Conservation (phyloP, 176 grass and related monocot genomes). For the Musa beccarii region DNA sequence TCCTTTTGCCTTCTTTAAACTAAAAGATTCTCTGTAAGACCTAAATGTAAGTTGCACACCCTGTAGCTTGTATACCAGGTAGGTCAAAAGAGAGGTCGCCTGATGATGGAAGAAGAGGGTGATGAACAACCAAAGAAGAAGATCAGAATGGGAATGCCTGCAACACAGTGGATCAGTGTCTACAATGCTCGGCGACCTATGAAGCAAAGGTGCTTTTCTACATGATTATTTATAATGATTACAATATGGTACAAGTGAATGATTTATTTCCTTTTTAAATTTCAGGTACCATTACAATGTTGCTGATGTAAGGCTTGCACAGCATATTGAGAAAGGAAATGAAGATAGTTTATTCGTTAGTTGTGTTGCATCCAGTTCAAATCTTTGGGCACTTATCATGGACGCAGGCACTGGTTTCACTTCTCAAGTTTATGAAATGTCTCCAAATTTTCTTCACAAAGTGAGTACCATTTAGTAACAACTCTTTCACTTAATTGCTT, state of each 20-base stretch:
- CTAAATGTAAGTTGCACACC: neutral
- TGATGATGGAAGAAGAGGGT: neutral
- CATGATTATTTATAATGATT: neutral
- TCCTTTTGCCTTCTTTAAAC: neutral
- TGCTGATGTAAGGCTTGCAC: neutral
- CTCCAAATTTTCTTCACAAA: conserved; percentile 13
- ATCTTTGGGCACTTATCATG: conserved; percentile 1
- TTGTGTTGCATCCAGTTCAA: conserved; percentile 5
- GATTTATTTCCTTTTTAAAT: neutral
- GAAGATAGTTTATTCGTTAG: conserved; percentile 12
- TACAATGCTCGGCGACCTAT: neutral
- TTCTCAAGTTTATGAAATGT: conserved; percentile 8
- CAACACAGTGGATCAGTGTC: conserved; percentile 3
- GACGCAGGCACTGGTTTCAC: neutral
- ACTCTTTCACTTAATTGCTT: neutral
- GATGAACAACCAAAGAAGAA: conserved; percentile 2
- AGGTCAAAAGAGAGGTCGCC: neutral
- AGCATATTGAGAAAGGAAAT: conserved; percentile 12
- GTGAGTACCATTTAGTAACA: neutral
- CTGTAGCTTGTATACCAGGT: conserved; percentile 2
- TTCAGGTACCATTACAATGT: conserved; percentile 10
- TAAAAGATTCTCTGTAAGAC: neutral
- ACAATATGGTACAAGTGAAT: neutral
- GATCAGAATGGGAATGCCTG: conserved; percentile 2
- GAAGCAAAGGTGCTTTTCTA: conserved; percentile 7